Conservation (phyloP, 768 basidiomycete species). For the Xanthoconium purpureum region DNA sequence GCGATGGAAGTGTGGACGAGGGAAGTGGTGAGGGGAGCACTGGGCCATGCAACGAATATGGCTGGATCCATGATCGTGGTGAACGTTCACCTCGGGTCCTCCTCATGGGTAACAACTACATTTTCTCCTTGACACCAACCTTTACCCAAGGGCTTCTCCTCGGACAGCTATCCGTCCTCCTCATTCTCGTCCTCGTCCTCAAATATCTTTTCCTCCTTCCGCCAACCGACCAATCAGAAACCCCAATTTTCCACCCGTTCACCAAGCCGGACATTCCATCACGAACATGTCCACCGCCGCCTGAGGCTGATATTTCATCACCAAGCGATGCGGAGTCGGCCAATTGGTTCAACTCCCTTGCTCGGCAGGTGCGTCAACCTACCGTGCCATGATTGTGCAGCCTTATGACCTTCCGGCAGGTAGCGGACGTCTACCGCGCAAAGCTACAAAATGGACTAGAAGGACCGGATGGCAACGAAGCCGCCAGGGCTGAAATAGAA, state of each 20-base stretch:
- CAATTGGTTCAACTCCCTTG: slow-evolving; percentile 87
- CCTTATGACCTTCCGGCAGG: slow-evolving; percentile 35
- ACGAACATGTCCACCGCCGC: slow-evolving; percentile 33
- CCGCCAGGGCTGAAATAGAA: slow-evolving; percentile 77
- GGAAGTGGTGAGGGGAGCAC: slow-evolving; percentile 49
- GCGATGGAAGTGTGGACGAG: slow-evolving; percentile 46
- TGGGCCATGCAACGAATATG: slow-evolving; percentile 52
- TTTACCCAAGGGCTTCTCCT: slow-evolving; percentile 95
- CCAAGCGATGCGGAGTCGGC: slow-evolving; percentile 58
- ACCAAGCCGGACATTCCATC: slow-evolving; percentile 46
- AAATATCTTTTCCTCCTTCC: slow-evolving; percentile 95
- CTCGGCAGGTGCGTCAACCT: slow-evolving; percentile 63
- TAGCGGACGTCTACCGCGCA: slow-evolving; percentile 70
- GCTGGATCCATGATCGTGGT: slow-evolving; percentile 6
- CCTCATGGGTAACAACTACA: slow-evolving; percentile 44
- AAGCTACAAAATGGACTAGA: slow-evolving; percentile 69
- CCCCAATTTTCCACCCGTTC: slow-evolving; percentile 58
- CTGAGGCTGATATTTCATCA: not conserved
- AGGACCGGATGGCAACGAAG: slow-evolving; percentile 78
- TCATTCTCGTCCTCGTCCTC: slow-evolving; percentile 76
- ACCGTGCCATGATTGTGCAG: not conserved
- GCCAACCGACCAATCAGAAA: slow-evolving; percentile 52
- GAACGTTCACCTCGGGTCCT: not conserved
- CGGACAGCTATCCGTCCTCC: slow-evolving; percentile 85
- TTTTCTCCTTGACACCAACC: slow-evolving; percentile 76